Percentiles rank a stretch among this genome's conserved stretches.
Conservation (phyloP, 106 monocot species). For the Hemerocallis citrina region DNA sequence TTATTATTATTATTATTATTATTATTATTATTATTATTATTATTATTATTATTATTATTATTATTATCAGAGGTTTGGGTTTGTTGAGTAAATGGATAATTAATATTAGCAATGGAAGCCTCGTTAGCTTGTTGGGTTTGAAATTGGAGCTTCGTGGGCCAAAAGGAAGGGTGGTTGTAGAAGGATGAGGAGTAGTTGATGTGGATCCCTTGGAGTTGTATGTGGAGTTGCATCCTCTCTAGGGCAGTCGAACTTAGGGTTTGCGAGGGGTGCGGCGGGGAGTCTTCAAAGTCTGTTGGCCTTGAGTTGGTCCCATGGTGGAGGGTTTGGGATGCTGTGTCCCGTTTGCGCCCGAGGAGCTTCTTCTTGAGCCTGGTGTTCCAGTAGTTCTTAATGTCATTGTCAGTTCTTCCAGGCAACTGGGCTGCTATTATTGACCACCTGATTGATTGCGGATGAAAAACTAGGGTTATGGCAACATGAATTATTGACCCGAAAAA, state of each 20-base stretch:
- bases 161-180: conserved; percentile 31
- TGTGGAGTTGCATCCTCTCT: conserved; percentile 56
- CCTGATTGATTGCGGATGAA: conserved; percentile 10
- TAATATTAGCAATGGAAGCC: too few species aligned
- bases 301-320: background rate
- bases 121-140: too few species aligned
- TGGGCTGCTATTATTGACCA: conserved; percentile 62
- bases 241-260: conserved; percentile 34
- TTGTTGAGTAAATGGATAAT: too few species aligned
- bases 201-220: conserved; percentile 29
- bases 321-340: conserved; percentile 3
- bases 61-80: too few species aligned
- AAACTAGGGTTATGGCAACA: background rate
- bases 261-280: background rate
- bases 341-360: conserved; percentile 24
- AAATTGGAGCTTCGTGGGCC: conserved; percentile 10
- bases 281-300: background rate
- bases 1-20: too few species aligned
- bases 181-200: conserved; percentile 35
- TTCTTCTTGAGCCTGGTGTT: conserved; percentile 39
- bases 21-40: too few species aligned
- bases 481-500: background rate
- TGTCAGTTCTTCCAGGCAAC: conserved; percentile 10
- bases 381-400: conserved; percentile 22
- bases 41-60: too few species aligned